A percentile compares a stretch with the other conserved stretches of the same genome.
These are phyloP conservation scores for Rhizopogon vinicolor DNA, from an alignment of 768 basidiomycete species.

Conservation along the genomic window DNA sequence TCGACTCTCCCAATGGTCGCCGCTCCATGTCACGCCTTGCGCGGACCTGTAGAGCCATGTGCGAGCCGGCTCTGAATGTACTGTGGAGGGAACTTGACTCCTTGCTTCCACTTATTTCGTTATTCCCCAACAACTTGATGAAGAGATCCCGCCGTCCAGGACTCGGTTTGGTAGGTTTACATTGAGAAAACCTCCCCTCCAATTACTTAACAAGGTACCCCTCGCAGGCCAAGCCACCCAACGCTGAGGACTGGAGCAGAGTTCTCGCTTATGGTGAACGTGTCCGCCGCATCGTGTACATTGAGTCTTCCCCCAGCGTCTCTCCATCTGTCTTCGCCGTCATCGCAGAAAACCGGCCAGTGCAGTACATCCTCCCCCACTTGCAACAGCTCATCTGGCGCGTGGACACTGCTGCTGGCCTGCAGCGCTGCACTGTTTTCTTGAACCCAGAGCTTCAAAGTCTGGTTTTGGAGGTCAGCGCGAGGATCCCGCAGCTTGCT, in stretches of 20 bases:
- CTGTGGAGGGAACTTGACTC: slow-evolving; percentile 81
- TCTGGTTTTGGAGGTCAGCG: slow-evolving; percentile 58
- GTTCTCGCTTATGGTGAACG: slow-evolving; percentile 64
- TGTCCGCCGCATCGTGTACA: slow-evolving; percentile 64
- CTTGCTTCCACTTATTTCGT: slow-evolving; percentile 61
- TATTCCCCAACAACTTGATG: slow-evolving; percentile 65
- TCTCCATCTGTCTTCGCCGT: slow-evolving; percentile 62
- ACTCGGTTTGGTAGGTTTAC: slow-evolving; percentile 62
- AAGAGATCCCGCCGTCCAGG: slow-evolving; percentile 71
- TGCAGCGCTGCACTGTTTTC: slow-evolving; percentile 64
- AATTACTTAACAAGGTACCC: not conserved
- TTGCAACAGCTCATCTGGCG: slow-evolving; percentile 70
- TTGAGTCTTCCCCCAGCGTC: slow-evolving; percentile 61
- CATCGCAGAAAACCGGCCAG: slow-evolving; percentile 60
- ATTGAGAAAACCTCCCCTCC: slow-evolving; percentile 3
- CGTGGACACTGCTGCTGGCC: slow-evolving; percentile 58
- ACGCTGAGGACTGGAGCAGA: slow-evolving; percentile 63
- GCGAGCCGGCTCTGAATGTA: slow-evolving; percentile 64
- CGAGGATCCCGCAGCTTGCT: slow-evolving; percentile 53
- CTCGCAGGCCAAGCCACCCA: slow-evolving; percentile 53
- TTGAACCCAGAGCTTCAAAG: slow-evolving; percentile 57
- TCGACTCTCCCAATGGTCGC: slow-evolving; percentile 58
- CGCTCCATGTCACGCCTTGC: slow-evolving; percentile 67
- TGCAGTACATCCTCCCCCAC: slow-evolving; percentile 61
- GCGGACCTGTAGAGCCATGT: slow-evolving; percentile 70